phyloP scores from a whole-genome alignment of 345 rosid species.

The Eucalyptus erythrocorys region DNA sequence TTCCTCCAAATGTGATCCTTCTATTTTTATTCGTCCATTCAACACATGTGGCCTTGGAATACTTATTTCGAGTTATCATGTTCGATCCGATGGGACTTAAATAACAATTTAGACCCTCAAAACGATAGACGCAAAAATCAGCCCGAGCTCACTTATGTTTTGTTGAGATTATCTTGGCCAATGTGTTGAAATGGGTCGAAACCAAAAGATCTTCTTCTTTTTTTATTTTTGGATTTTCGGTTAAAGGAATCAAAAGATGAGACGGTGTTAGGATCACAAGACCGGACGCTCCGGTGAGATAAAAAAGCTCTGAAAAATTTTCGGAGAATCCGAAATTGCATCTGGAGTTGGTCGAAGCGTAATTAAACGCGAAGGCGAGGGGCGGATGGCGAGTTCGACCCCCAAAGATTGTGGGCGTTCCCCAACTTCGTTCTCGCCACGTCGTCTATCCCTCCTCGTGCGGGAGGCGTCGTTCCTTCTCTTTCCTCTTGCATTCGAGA shows the following conservation, averaged over 20 bases:
- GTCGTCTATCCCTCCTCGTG: neutral
- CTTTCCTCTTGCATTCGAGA: neutral
- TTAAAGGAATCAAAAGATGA: neutral
- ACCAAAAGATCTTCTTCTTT: neutral
- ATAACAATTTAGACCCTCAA: neutral
- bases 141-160: neutral
- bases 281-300: neutral
- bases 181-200: neutral
- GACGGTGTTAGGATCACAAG: neutral
- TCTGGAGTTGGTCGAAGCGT: neutral
- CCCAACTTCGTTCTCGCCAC: slow-evolving; percentile 14
- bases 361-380: neutral
- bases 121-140: accelerated
- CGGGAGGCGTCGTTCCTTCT: neutral
- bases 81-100: neutral
- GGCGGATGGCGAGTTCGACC: neutral
- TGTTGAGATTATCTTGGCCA: neutral
- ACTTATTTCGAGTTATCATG: neutral
- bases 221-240: too few relatives aligned
- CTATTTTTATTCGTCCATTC: neutral
- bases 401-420: slow-evolving; percentile 1
- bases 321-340: neutral
- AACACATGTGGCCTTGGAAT: accelerated
- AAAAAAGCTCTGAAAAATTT: neutral
- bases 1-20: neutral